A percentile compares a stretch with the other conserved stretches of the same genome.
phyloP scores from a whole-genome alignment of 192 early-diverging fungal genomes.

The Helicostylum pulchrum region DNA sequence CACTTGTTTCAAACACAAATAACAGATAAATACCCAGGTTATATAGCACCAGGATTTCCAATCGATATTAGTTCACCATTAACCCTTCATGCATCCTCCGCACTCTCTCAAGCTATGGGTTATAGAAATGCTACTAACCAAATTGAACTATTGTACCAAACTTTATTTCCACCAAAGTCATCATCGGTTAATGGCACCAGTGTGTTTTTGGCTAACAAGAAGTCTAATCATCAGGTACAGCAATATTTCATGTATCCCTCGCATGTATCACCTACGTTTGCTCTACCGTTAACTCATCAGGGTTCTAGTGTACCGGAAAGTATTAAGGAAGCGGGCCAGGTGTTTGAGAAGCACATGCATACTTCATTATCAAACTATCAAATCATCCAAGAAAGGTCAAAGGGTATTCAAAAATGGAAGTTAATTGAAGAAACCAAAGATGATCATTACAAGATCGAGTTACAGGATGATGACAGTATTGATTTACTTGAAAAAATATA shows the following conservation, averaged over 20 bases:
- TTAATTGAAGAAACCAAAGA: background rate
- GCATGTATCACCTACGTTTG: slow-evolving; percentile 5
- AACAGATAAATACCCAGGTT: slow-evolving; percentile 26
- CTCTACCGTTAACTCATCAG: slow-evolving; percentile 43
- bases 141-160: slow-evolving; percentile 21
- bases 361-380: slow-evolving; percentile 44
- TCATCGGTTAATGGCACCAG: too few relatives aligned
- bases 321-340: slow-evolving; percentile 45
- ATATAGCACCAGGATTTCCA: background rate
- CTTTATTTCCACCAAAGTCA: slow-evolving; percentile 25
- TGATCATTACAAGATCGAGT: background rate
- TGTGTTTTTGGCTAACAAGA: background rate
- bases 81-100: slow-evolving; percentile 9
- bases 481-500: slow-evolving; percentile 8
- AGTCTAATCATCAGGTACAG: slow-evolving; percentile 1
- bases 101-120: slow-evolving; percentile 21
- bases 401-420: slow-evolving; percentile 18
- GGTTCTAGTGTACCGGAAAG: slow-evolving; percentile 41
- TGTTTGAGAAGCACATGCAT: slow-evolving; percentile 48
- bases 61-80: background rate
- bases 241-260: background rate
- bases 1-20: slow-evolving; percentile 53
- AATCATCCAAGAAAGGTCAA: slow-evolving; percentile 44
- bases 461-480: background rate
- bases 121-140: slow-evolving; percentile 3